phyloP scores from a whole-genome alignment of 78 protist species.

The Guillardia theta region DNA sequence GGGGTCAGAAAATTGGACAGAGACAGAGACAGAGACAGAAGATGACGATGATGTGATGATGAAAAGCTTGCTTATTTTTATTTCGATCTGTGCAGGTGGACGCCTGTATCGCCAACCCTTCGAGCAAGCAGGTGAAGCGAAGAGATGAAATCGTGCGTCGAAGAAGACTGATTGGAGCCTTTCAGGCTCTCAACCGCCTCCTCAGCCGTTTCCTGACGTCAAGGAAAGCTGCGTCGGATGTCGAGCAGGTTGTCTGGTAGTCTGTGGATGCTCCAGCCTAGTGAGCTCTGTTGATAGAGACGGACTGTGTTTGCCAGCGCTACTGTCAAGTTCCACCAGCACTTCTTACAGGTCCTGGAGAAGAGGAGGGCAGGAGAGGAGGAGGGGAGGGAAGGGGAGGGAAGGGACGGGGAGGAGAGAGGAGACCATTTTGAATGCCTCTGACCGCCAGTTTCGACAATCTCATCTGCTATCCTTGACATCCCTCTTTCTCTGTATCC shows the following conservation, averaged over 20 bases:
- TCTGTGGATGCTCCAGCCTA: no score
- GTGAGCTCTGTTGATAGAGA: no score
- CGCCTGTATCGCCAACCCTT: background rate
- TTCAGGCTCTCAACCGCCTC: constrained; percentile 19
- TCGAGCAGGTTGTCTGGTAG: no score
- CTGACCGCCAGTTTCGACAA: no score
- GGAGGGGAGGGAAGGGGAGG: background rate
- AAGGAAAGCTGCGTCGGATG: background rate
- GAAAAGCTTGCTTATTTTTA: no score
- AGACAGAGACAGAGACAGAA: no score
- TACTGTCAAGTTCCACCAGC: constrained; percentile 9
- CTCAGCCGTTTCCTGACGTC: constrained; percentile 12
- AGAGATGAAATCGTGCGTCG: background rate
- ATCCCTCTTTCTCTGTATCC: no score
- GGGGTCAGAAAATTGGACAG: no score
- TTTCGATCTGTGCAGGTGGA: no score
- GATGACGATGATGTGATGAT: no score
- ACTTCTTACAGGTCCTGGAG: background rate
- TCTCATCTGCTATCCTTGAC: no score
- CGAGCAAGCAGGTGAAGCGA: background rate
- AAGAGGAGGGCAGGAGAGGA: background rate
- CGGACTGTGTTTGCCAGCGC: constrained; percentile 18
- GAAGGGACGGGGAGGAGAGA: background rate
- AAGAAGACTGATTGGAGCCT: background rate
- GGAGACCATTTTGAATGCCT: background rate